Base-by-base conservation (phyloP, 805 yeast genomes). In the Candida xyloterini region DNA sequence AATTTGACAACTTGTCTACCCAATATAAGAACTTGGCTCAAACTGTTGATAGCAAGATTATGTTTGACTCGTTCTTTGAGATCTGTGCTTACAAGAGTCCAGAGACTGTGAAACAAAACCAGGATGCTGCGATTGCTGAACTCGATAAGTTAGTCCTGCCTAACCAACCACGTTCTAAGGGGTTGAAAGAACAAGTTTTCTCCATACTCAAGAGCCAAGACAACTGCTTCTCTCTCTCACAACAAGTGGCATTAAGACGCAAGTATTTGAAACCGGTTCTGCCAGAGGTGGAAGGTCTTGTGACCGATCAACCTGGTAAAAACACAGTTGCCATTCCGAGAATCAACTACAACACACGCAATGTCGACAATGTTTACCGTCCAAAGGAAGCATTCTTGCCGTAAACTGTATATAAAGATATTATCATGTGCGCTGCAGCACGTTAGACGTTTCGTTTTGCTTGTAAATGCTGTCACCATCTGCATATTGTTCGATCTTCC, bases 331-430 rank as follows among this genome's bases (percentile, higher is more conserved):
- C 74, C 10, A 67, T 74, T 39, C 73, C 74, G 50, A 73, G 80
- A 42, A 86, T 81, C 74, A 80, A 86, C 57, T 75, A 78, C 39
- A 70, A 64, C 15, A 69, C 69, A 32, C 68, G 76, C 48, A 67
- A 60, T 43, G 67, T 81, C 27, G 79, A 77, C 44, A 63, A 70
- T 6, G 65, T 81, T 43, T 68, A 73, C 40, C 76, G 84, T 62
- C 65, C 77, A 22, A 74, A 70, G 50, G 72, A 67, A 22, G 79
- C 80, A 8, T 77, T 76, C 42, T 33, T 54, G 29, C 40, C 40
- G 9, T 38, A 27, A 38, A 22, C 21, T 39, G 39, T 45, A 51
- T 15, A 35, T 40, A 45, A 26, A 29, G 34, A 13, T 30, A 27
- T 7, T 11, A 6, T 33, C 15, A 39, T 11, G 30, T 28, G 34